Evolutionary conservation across 306 rosid species (phyloP).

Genomic region (Sindora glabra): DNA sequence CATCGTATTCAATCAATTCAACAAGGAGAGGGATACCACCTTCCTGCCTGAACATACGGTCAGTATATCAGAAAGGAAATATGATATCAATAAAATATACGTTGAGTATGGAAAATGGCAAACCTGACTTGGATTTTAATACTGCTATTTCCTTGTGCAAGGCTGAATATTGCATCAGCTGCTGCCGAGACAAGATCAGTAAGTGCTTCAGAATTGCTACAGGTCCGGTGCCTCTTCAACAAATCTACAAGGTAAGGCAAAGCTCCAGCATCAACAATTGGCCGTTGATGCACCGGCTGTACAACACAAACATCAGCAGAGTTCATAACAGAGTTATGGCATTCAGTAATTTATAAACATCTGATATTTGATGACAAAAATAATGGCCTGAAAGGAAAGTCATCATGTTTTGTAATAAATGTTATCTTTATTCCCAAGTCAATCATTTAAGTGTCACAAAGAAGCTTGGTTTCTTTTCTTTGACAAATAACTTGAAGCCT

Average conservation of each 20-base stretch:
- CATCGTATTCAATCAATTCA: constrained; percentile 44
- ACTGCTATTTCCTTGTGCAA: constrained; percentile 51
- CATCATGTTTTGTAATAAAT: neutral
- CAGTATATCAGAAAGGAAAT: neutral
- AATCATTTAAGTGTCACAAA: neutral
- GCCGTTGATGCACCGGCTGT: constrained; percentile 52
- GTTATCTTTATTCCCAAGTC: neutral
- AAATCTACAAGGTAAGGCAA: constrained; percentile 42
- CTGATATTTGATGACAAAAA: neutral
- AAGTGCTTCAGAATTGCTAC: constrained; percentile 12
- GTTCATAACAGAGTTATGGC: neutral
- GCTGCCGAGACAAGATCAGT: constrained; percentile 42
- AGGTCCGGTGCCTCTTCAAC: constrained; percentile 26
- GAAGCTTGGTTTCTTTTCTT: too few relatives aligned
- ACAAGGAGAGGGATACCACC: constrained; percentile 74
- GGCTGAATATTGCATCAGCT: constrained; percentile 49
- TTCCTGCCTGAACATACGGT: constrained; percentile 39
- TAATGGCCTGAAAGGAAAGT: neutral
- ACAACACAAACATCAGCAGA: constrained; percentile 10
- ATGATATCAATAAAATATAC: neutral
- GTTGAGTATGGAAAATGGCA: neutral
- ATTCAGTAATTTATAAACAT: neutral
- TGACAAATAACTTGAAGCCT: too few relatives aligned
- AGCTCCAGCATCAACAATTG: constrained; percentile 56
- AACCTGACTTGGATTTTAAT: constrained; percentile 55